phyloP scores from a whole-genome alignment of 108 stramenopile genomes.

The Cylindrotheca closterium region DNA sequence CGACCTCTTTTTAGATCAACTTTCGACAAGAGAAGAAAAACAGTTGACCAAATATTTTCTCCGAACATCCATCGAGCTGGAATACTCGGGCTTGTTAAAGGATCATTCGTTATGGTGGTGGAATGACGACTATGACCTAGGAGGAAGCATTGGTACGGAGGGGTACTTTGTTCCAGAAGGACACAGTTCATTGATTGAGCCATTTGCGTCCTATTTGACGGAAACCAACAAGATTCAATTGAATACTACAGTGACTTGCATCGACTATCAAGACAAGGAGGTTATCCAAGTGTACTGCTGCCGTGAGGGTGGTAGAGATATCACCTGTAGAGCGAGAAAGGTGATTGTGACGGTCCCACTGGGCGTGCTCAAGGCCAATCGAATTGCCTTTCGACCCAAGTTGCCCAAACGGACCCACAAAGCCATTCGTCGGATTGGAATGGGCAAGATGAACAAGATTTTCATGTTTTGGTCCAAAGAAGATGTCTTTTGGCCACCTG shows the following conservation, averaged over 20 bases:
- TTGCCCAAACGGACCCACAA: slow-evolving; percentile 48
- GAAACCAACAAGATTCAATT: background rate
- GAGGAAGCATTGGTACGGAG: background rate
- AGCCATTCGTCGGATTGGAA: slow-evolving; percentile 55
- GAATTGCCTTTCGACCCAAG: slow-evolving; percentile 48
- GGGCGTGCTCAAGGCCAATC: slow-evolving; percentile 56
- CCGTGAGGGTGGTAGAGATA: too few species aligned
- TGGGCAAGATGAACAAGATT: slow-evolving; percentile 53
- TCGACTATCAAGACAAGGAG: background rate
- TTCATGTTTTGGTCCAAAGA: slow-evolving; percentile 36
- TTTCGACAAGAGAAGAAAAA: background rate
- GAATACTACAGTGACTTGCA: background rate
- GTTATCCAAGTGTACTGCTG: background rate
- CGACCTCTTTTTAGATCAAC: background rate
- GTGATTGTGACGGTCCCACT: slow-evolving; percentile 64
- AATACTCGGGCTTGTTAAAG: slow-evolving; percentile 7
- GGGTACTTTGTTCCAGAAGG: background rate
- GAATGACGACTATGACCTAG: slow-evolving; percentile 1
- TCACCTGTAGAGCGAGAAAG: background rate
- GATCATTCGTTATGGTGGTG: slow-evolving; percentile 1
- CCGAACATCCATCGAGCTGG: background rate
- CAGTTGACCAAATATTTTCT: slow-evolving; percentile 1
- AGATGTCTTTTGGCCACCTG: slow-evolving; percentile 12
- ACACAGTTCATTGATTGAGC: background rate
- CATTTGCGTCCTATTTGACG: background rate